Conservation (phyloP, 495 filamentous ascomycete species). For the Aspergillus diversus region DNA sequence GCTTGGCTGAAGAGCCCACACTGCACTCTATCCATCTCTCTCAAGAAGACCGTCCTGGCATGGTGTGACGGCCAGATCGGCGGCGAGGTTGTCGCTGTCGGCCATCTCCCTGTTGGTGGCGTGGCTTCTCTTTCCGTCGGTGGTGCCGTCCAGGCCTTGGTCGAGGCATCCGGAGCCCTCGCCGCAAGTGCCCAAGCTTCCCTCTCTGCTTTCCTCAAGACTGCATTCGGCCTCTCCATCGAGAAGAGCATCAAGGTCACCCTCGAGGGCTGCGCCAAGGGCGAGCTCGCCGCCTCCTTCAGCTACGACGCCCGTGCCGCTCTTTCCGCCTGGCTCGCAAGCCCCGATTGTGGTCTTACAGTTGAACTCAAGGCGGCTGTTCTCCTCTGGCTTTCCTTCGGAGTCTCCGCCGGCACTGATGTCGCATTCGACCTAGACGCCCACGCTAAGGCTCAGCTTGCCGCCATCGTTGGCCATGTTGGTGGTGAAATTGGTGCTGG, state of each 20-base stretch:
- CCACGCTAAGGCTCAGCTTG: conserved; percentile 35
- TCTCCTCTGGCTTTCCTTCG: conserved; percentile 47
- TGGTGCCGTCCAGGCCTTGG: conserved; percentile 36
- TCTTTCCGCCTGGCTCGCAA: conserved; percentile 44
- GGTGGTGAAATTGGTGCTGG: conserved; percentile 35
- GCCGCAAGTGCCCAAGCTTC: conserved; percentile 36
- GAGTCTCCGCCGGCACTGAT: conserved; percentile 30
- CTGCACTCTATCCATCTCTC: conserved; percentile 36
- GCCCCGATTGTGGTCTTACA: conserved; percentile 40
- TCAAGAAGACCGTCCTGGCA: conserved; percentile 39
- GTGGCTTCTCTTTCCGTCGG: conserved; percentile 41
- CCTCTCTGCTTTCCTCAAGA: conserved; percentile 42
- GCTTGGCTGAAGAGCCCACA: conserved; percentile 36
- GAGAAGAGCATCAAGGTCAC: conserved; percentile 28
- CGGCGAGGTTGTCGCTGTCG: conserved; percentile 35
- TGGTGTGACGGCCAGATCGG: conserved; percentile 41
- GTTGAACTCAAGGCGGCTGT: conserved; percentile 48
- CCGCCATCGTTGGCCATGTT: conserved; percentile 32
- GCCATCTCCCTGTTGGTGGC: conserved; percentile 33
- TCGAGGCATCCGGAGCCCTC: conserved; percentile 38
- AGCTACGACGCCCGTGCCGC: conserved; percentile 35
- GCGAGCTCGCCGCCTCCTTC: conserved; percentile 36
- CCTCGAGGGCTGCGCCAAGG: conserved; percentile 38
- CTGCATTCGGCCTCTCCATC: conserved; percentile 34
- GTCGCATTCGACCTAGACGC: conserved; percentile 33